Evolutionary conservation across 306 rosid genomes (phyloP).

Genomic region (Lupinus albus): DNA sequence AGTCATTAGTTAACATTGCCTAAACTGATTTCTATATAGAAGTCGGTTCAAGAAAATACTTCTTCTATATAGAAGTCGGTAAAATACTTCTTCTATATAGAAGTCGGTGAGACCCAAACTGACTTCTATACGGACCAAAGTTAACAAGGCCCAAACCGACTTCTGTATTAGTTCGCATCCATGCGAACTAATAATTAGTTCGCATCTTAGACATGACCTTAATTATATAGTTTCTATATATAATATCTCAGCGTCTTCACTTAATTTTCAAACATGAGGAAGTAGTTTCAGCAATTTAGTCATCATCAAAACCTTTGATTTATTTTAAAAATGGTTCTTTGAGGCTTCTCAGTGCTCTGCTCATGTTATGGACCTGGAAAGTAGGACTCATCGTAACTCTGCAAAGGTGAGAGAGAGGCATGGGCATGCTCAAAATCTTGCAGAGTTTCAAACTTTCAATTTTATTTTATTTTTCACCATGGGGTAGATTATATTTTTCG

Average conservation of each 20-base stretch:
- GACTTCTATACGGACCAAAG: too few relatives aligned
- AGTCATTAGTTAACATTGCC: too few relatives aligned
- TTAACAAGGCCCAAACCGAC: too few relatives aligned
- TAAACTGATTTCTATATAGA: too few relatives aligned
- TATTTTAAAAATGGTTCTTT: constrained; percentile 45
- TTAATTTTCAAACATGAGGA: constrained; percentile 16
- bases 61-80: too few relatives aligned
- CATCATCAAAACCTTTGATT: constrained; percentile 28
- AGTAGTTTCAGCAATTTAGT: constrained; percentile 39
- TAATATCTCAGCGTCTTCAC: not conserved
- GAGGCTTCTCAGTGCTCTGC: constrained; percentile 44
- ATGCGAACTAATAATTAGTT: too few relatives aligned
- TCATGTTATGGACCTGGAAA: constrained; percentile 77
- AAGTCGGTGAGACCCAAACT: too few relatives aligned
- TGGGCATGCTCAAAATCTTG: constrained; percentile 24
- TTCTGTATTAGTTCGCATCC: too few relatives aligned
- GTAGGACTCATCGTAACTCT: constrained; percentile 49
- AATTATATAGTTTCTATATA: not conserved
- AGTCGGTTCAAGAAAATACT: too few relatives aligned
- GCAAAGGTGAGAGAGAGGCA: constrained; percentile 56
- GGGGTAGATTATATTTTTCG: constrained; percentile 14
- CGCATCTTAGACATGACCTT: too few relatives aligned
- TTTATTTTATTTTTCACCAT: not conserved
- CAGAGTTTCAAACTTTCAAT: constrained; percentile 19
- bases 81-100: too few relatives aligned